Percentiles rank a stretch among this genome's conserved stretches.
Conservation (phyloP, 1,284 basidiomycete genomes). For the Malassezia furfur region DNA sequence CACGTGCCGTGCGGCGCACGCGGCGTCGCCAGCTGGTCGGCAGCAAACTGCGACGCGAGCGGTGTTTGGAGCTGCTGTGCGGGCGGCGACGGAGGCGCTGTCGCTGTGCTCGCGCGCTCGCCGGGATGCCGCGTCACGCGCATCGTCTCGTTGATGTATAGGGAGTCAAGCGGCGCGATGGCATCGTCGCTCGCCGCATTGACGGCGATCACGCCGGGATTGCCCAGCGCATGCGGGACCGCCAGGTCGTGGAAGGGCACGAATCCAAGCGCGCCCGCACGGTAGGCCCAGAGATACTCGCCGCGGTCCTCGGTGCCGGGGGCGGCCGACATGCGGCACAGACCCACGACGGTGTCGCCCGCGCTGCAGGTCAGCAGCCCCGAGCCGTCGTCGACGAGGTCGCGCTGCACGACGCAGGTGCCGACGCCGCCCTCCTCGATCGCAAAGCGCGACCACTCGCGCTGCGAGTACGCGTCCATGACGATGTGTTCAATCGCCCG, state of each 20-base stretch:
- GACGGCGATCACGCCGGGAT: too few relatives aligned
- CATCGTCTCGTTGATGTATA: too few relatives aligned
- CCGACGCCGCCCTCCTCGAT: constrained; percentile 46
- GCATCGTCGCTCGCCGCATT: too few relatives aligned
- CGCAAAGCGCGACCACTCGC: constrained; percentile 47
- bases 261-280: background rate
- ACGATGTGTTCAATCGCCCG: background rate
- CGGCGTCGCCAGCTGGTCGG: too few relatives aligned
- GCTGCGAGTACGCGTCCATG: constrained; percentile 46
- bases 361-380: constrained; percentile 1
- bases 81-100: too few relatives aligned
- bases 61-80: too few relatives aligned
- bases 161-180: too few relatives aligned
- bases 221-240: background rate
- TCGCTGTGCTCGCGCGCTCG: too few relatives aligned
- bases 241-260: background rate
- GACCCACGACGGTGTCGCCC: constrained; percentile 42
- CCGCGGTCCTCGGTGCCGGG: background rate
- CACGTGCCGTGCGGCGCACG: too few relatives aligned
- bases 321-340: constrained; percentile 14
- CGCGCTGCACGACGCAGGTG: constrained; percentile 21
- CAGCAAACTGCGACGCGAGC: too few relatives aligned
- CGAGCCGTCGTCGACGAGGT: background rate
- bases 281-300: background rate
- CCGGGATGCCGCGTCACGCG: too few relatives aligned